Evolutionary conservation across 768 basidiomycete genomes (phyloP).

Genomic region (Rhodotorula toruloides): DNA sequence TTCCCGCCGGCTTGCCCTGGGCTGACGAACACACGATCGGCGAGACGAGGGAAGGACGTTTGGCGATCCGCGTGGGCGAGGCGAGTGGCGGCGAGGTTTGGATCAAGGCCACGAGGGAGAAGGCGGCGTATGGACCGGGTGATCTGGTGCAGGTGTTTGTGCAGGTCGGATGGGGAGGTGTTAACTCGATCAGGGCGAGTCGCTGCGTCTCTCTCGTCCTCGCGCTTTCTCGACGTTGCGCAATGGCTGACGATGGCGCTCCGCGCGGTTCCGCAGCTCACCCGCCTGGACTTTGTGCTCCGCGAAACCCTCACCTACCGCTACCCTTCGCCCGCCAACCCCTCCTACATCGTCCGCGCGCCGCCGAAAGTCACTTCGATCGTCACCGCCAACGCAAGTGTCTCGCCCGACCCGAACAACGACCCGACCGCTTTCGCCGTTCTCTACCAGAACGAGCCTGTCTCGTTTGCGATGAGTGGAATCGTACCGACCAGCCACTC

Average conservation of each 20-base stretch:
- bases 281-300: conserved; percentile 24
- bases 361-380: conserved; percentile 3
- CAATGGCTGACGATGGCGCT: not conserved
- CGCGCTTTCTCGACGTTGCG: too few species aligned
- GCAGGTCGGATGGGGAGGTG: conserved; percentile 21
- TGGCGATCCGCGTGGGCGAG: not conserved
- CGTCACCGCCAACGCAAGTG: conserved; percentile 11
- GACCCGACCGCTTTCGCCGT: conserved; percentile 15
- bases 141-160: conserved; percentile 18
- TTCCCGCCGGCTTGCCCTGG: conserved; percentile 28
- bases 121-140: conserved; percentile 23
- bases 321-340: conserved; percentile 18
- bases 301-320: conserved; percentile 29
- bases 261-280: not conserved
- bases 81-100: conserved; percentile 7
- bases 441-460: conserved; percentile 13
- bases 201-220: not conserved
- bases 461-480: conserved; percentile 11
- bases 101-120: conserved; percentile 13
- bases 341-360: conserved; percentile 5
- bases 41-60: conserved; percentile 14
- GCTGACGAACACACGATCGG: conserved; percentile 11
- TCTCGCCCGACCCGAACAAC: conserved; percentile 1
- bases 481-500: conserved; percentile 11
- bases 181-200: conserved; percentile 8